phyloP scores from a whole-genome alignment of 2,329 filamentous ascomycete genomes.

The Clarireedia hainanense region DNA sequence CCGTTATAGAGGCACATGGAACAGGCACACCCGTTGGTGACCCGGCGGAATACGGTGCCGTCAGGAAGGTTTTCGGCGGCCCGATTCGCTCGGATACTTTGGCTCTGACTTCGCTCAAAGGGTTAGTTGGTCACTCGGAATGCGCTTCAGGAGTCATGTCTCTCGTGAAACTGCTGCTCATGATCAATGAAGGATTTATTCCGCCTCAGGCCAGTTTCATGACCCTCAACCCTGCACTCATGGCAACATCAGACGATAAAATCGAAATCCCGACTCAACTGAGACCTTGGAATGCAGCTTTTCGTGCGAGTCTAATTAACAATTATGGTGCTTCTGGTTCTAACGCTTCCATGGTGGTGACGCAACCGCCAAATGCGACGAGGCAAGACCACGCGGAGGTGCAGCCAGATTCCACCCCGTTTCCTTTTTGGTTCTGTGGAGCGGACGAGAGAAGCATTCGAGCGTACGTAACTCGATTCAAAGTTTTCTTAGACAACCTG shows the following conservation, averaged over 20 bases:
- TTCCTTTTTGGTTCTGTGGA: slow-evolving; percentile 8
- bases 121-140: slow-evolving; percentile 30
- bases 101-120: slow-evolving; percentile 27
- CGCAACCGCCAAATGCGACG: background rate
- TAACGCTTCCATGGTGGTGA: slow-evolving; percentile 14
- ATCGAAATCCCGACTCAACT: background rate
- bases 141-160: slow-evolving; percentile 30
- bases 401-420: background rate
- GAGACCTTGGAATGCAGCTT: background rate
- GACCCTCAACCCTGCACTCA: slow-evolving; percentile 26
- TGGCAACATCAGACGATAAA: background rate
- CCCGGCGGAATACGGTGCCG: slow-evolving; percentile 11
- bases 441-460: slow-evolving; percentile 20
- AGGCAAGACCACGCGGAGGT: background rate
- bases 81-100: background rate
- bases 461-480: slow-evolving; percentile 14
- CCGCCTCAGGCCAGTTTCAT: slow-evolving; percentile 34
- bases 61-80: slow-evolving; percentile 7
- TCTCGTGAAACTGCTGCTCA: slow-evolving; percentile 32
- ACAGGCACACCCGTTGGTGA: slow-evolving; percentile 18
- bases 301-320: slow-evolving; percentile 15
- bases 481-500: slow-evolving; percentile 5
- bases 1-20: slow-evolving; percentile 15
- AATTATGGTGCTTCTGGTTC: slow-evolving; percentile 21
- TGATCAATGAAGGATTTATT: slow-evolving; percentile 34